A percentile compares a stretch with the other conserved stretches of the same genome.
phyloP scores from a whole-genome alignment of 805 yeast genomes.

The Lachancea cidri region DNA sequence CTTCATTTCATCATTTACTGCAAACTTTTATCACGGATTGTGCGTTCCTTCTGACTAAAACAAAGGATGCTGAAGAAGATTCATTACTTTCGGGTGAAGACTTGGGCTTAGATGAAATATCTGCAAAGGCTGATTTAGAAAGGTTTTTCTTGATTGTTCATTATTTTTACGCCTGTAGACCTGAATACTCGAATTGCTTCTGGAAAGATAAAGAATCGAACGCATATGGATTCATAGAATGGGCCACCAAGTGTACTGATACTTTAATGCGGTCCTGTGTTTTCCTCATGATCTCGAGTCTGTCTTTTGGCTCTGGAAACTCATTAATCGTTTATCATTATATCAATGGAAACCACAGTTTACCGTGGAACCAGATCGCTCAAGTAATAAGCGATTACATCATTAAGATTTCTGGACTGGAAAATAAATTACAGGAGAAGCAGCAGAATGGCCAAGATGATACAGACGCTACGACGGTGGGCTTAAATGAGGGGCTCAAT shows the following conservation, averaged over 20 bases:
- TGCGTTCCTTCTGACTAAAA: constrained; percentile 59
- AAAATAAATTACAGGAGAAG: constrained; percentile 21
- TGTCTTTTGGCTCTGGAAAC: constrained; percentile 56
- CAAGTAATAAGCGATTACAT: constrained; percentile 51
- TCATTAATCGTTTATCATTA: constrained; percentile 50
- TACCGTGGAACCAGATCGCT: constrained; percentile 53
- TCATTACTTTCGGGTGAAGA: constrained; percentile 54
- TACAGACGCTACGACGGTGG: constrained; percentile 24
- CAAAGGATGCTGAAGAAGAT: constrained; percentile 73
- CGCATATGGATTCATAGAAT: constrained; percentile 72
- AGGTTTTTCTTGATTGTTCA: constrained; percentile 74
- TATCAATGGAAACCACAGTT: constrained; percentile 35
- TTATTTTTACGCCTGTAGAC: constrained; percentile 60
- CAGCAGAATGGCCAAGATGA: constrained; percentile 25
- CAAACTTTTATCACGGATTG: constrained; percentile 54
- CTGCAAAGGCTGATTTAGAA: constrained; percentile 80
- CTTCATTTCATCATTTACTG: constrained; percentile 46
- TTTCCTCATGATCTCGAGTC: constrained; percentile 70
- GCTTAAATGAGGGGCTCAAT: constrained; percentile 54
- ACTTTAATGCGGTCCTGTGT: constrained; percentile 79
- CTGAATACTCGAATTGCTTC: constrained; percentile 50
- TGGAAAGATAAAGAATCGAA: constrained; percentile 68
- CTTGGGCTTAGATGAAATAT: constrained; percentile 53
- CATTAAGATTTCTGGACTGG: constrained; percentile 36
- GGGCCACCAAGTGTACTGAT: constrained; percentile 83